A percentile compares a stretch with the other conserved stretches of the same genome.
These are phyloP conservation scores for Adansonia grandidieri DNA, from an alignment of 441 rosid species.

Conservation along the genomic window DNA sequence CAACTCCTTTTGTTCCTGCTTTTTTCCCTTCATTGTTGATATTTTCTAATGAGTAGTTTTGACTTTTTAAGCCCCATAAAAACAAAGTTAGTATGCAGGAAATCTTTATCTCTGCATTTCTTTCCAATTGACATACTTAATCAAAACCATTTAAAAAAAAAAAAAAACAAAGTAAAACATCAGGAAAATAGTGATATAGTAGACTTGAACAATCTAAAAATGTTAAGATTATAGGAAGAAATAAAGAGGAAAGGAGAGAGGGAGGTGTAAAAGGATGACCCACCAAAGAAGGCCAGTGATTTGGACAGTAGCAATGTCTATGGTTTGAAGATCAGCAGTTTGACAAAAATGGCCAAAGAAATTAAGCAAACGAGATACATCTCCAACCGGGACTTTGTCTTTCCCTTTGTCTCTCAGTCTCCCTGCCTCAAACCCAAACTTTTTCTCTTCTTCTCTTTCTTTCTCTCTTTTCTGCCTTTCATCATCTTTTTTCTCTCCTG, in stretches of 20 bases:
- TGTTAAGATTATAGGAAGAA: not conserved
- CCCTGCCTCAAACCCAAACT: slow-evolving; percentile 34
- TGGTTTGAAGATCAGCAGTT: slow-evolving; percentile 43
- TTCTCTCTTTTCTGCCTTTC: not conserved
- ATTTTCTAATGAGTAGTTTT: not conserved
- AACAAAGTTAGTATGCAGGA: not conserved
- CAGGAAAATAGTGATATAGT: not conserved
- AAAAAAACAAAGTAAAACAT: not conserved
- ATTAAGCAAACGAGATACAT: slow-evolving; percentile 32
- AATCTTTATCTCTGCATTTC: slow-evolving; percentile 23
- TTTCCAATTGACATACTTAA: slow-evolving; percentile 18
- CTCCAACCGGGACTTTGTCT: slow-evolving; percentile 42
- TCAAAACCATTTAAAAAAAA: slow-evolving; percentile 2
- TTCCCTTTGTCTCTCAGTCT: slow-evolving; percentile 2
- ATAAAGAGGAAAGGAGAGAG: not conserved
- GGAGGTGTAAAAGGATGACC: slow-evolving; percentile 39
- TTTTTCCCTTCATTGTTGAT: not conserved
- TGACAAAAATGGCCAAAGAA: slow-evolving; percentile 48
- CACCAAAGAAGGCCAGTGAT: slow-evolving; percentile 50
- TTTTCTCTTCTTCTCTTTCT: not conserved
- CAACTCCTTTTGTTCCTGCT: slow-evolving; percentile 30
- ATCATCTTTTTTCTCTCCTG: slow-evolving; percentile 14
- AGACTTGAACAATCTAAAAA: not conserved
- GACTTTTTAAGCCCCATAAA: slow-evolving; percentile 12
- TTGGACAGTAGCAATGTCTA: slow-evolving; percentile 53